These are phyloP conservation scores for Scheffersomyces quercinus DNA, from an alignment of 1,139 yeast genomes.

Conservation along the genomic window DNA sequence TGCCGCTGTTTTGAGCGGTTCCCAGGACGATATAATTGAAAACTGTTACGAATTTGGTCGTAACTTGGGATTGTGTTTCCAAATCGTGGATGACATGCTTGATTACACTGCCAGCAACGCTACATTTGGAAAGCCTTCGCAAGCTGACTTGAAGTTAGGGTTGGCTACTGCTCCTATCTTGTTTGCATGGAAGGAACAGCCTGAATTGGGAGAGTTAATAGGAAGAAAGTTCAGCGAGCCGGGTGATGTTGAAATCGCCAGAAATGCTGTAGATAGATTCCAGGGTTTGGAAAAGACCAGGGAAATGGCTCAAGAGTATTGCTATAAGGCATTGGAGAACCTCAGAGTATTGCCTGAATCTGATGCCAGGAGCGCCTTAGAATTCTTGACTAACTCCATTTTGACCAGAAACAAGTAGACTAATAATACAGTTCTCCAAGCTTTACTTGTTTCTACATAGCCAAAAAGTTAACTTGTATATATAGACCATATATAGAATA, in stretches of 20 bases:
- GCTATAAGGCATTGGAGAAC: constrained; percentile 71
- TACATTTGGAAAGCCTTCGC: constrained; percentile 90
- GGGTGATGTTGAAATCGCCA: constrained; percentile 83
- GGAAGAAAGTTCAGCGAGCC: constrained; percentile 76
- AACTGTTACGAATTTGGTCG: constrained; percentile 89
- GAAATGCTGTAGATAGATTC: constrained; percentile 67
- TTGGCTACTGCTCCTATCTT: constrained; percentile 96
- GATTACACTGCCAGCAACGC: constrained; percentile 87
- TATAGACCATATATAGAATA: too few relatives aligned
- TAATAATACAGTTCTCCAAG: background rate
- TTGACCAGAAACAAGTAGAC: constrained; percentile 74
- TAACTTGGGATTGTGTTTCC: constrained; percentile 92
- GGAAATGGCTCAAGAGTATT: constrained; percentile 74
- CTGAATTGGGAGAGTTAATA: constrained; percentile 80
- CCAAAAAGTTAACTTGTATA: too few relatives aligned
- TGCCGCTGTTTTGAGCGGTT: constrained; percentile 90
- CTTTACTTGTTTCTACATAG: background rate
- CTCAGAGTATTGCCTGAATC: constrained; percentile 79
- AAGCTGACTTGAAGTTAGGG: constrained; percentile 91
- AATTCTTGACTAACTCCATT: constrained; percentile 78
- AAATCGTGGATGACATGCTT: constrained; percentile 92
- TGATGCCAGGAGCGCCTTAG: constrained; percentile 86
- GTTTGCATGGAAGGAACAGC: constrained; percentile 89
- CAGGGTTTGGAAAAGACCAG: constrained; percentile 79
- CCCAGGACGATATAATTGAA: constrained; percentile 71